A percentile compares a stretch with the other conserved stretches of the same genome.
These are phyloP conservation scores for Telfairia occidentalis DNA, from an alignment of 331 rosid species.

Conservation along the genomic window DNA sequence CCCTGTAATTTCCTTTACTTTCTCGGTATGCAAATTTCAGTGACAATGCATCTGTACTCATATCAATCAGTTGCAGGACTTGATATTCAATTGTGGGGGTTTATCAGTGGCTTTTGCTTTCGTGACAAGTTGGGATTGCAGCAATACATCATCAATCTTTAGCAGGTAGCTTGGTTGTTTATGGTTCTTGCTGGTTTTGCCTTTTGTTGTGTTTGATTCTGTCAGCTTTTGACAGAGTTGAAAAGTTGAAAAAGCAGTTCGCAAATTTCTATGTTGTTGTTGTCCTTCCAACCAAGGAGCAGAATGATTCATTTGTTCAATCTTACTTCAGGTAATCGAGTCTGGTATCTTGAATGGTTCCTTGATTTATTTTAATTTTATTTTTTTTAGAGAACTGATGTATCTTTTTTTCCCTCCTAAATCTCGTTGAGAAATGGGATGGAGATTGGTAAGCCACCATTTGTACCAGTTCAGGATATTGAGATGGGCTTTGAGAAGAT, in stretches of 20 bases:
- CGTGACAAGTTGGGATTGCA: constrained; percentile 49
- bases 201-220: neutral
- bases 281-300: constrained; percentile 46
- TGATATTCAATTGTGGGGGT: constrained; percentile 89
- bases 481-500: constrained; percentile 96
- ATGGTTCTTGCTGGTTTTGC: constrained; percentile 2
- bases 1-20: constrained; percentile 35
- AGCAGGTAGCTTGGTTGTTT: constrained; percentile 36
- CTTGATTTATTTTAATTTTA: constrained; percentile 2
- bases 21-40: neutral
- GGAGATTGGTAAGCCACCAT: constrained; percentile 80
- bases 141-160: constrained; percentile 34
- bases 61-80: constrained; percentile 42
- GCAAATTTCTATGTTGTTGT: constrained; percentile 51
- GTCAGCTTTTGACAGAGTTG: constrained; percentile 40
- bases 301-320: constrained; percentile 39
- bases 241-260: constrained; percentile 53
- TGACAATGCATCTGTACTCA: neutral
- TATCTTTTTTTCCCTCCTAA: neutral
- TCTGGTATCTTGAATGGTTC: neutral
- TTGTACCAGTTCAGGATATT: constrained; percentile 66
- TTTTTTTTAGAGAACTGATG: neutral
- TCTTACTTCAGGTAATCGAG: constrained; percentile 56
- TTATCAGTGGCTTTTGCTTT: constrained; percentile 72
- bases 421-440: constrained; percentile 35